phyloP scores from a whole-genome alignment of 106 monocot species.

The Hemerocallis citrina region DNA sequence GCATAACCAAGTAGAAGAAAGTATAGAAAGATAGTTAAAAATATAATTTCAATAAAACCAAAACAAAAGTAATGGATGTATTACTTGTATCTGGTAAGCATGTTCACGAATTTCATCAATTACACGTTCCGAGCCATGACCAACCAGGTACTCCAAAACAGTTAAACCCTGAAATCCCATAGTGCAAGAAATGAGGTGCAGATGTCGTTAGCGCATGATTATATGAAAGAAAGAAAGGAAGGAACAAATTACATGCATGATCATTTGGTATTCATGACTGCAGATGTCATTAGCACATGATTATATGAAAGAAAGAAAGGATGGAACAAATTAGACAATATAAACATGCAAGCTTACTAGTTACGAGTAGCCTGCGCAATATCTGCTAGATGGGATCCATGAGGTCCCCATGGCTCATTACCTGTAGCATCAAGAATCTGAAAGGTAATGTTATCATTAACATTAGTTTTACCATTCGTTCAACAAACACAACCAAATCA shows the following conservation, averaged over 20 bases:
- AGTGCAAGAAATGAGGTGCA: background rate
- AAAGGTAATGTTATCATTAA: too few species aligned
- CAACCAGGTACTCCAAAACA: constrained; percentile 89
- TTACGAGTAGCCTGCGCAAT: constrained; percentile 85
- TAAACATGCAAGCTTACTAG: constrained; percentile 35
- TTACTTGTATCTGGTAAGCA: constrained; percentile 88
- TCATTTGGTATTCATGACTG: constrained; percentile 92
- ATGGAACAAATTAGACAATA: background rate
- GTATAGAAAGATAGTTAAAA: background rate
- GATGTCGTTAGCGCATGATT: background rate
- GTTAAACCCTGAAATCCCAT: constrained; percentile 48
- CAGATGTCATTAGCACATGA: constrained; percentile 12
- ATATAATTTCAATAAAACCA: background rate
- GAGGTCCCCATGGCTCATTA: constrained; percentile 98
- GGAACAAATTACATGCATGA: constrained; percentile 76
- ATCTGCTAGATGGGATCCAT: constrained; percentile 86
- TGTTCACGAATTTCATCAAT: constrained; percentile 91
- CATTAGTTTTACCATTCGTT: too few species aligned
- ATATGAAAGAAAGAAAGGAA: background rate
- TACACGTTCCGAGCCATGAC: constrained; percentile 82
- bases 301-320: background rate
- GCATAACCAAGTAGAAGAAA: background rate
- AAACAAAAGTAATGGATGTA: background rate
- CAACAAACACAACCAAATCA: too few species aligned
- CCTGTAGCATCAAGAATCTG: constrained; percentile 98